phyloP scores from a whole-genome alignment of 495 filamentous ascomycete genomes.

The Penicillium turbatum region DNA sequence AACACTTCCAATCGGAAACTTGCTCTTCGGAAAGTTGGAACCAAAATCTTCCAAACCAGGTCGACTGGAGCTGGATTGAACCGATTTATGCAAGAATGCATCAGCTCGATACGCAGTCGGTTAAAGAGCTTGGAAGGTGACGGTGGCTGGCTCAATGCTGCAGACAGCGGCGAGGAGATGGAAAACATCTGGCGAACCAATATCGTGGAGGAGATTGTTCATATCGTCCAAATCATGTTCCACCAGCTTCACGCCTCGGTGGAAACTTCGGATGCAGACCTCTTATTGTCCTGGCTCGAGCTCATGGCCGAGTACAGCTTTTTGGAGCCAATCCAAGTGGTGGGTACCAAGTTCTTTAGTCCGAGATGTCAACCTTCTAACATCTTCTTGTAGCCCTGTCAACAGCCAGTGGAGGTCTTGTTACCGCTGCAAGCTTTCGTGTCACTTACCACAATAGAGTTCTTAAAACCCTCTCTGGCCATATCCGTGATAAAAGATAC shows the following conservation, averaged over 20 bases:
- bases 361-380: neutral
- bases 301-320: conserved; percentile 63
- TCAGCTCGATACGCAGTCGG: conserved; percentile 43
- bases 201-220: conserved; percentile 61
- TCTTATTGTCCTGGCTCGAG: conserved; percentile 68
- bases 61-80: conserved; percentile 25
- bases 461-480: conserved; percentile 61
- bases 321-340: conserved; percentile 54
- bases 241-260: conserved; percentile 56
- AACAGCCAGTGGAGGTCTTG: conserved; percentile 47
- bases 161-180: conserved; percentile 47
- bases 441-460: conserved; percentile 66
- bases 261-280: conserved; percentile 51
- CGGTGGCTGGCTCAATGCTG: conserved; percentile 48
- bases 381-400: conserved; percentile 33
- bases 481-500: conserved; percentile 31
- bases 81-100: conserved; percentile 34
- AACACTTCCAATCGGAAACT: conserved; percentile 11
- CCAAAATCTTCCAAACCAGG: conserved; percentile 29
- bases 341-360: conserved; percentile 32
- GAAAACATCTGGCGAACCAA: conserved; percentile 60
- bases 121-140: conserved; percentile 43
- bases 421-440: conserved; percentile 61
- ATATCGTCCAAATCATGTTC: conserved; percentile 70
- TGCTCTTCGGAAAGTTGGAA: conserved; percentile 31